Evolutionary conservation across 2,329 filamentous ascomycete genomes (phyloP).

Genomic region (Fusarium tricinctum): DNA sequence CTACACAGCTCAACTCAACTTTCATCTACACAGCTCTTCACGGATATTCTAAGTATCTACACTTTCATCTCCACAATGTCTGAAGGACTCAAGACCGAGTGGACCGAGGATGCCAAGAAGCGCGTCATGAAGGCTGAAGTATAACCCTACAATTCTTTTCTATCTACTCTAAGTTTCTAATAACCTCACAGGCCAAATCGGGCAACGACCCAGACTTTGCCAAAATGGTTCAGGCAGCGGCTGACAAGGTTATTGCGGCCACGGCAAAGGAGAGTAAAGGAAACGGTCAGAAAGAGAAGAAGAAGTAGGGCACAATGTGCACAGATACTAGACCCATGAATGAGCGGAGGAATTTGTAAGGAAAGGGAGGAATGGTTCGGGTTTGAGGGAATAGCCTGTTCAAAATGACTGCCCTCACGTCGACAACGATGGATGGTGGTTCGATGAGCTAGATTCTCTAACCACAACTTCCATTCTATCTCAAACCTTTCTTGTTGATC

Average conservation of each 20-base stretch:
- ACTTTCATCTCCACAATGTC: slow-evolving; percentile 22
- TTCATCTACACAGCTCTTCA: neutral
- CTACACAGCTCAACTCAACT: neutral
- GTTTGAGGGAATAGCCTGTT: neutral
- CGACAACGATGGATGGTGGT: neutral
- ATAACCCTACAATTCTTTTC: neutral
- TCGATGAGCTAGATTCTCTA: slow-evolving; percentile 6
- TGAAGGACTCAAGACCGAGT: neutral
- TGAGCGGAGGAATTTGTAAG: neutral
- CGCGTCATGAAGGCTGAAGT: slow-evolving; percentile 20
- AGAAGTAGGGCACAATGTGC: slow-evolving; percentile 17
- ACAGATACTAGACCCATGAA: neutral
- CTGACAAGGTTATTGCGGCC: slow-evolving; percentile 2
- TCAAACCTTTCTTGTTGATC: neutral
- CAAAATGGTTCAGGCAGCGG: slow-evolving; percentile 13
- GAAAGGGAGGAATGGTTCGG: neutral
- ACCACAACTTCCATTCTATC: neutral
- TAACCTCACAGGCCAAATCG: slow-evolving; percentile 1
- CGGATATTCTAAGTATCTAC: neutral
- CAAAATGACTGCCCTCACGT: neutral
- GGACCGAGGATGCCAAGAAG: slow-evolving; percentile 21
- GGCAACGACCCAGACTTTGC: slow-evolving; percentile 9
- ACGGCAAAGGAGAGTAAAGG: neutral
- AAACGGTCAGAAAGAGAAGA: slow-evolving; percentile 6
- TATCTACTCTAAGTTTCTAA: neutral